Evolutionary conservation across 1,139 yeast genomes (phyloP), one percentile per base, ranked within the genome.

Genomic region (Yamadazyma buinensis): DNA sequence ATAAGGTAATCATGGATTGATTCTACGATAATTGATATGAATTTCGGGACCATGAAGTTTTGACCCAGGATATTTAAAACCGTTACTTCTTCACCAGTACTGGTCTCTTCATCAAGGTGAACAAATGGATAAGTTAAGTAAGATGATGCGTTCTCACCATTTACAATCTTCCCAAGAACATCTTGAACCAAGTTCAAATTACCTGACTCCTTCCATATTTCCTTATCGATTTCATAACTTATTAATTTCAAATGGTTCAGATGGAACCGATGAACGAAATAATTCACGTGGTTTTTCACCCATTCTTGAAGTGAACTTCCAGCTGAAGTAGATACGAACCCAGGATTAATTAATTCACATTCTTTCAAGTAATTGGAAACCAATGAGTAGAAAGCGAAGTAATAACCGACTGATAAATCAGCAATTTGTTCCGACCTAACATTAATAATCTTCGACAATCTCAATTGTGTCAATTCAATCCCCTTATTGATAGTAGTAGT

Each of bases 281-380:
- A 72, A 38, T 71, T 75, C 8, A 84, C 68, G 46, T 86, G 95
- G 32, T 73, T 71, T n/a, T 73, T 75, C 15, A 86, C 59, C 55
- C 82, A 75, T 37, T 80, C 86, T 37, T 82, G 76, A 30, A 90
- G 62, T 12, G 76, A 59, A 37, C 60, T 62, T 2, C 72, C 72
- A 1, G 67, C 58, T 1, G 66, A 73, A 35, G 76, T 77, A 2
- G 77, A 71, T 12, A 76, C 72, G 28, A 77, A 73, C 20, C 80
- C 80, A 0, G 96, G 97, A 30, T 87, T 80, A 7, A 90, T 77
- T 11, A 80, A 68, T 55, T 92, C 98, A 55, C 96, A 86, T 52
- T 87, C 95, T 33, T 77, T 77, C 25, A 88, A 64, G 51, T 88
- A 90, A 17, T 82, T 69, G 1, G 81, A 75, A 33, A 81, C 77